phyloP scores from a whole-genome alignment of 2,329 filamentous ascomycete species.

The Onygena corvina region DNA sequence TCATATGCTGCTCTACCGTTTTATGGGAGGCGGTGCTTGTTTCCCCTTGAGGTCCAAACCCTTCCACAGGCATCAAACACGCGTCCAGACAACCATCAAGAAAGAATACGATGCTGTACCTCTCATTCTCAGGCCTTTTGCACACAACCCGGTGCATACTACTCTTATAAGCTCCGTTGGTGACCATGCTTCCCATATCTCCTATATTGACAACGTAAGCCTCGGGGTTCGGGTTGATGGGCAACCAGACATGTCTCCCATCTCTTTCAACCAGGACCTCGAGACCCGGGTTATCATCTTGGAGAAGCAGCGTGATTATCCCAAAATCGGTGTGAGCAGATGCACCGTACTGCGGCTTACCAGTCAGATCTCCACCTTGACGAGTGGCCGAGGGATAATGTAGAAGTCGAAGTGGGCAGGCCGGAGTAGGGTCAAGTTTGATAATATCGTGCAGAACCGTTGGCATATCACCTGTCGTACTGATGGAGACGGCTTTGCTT shows the following conservation, averaged over 20 bases:
- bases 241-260: conserved; percentile 30
- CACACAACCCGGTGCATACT: conserved; percentile 36
- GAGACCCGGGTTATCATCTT: conserved; percentile 40
- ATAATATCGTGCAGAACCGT: conserved; percentile 7
- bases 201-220: conserved; percentile 43
- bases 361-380: background rate
- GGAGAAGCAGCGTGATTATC: conserved; percentile 43
- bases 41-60: background rate
- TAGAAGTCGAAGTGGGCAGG: conserved; percentile 3
- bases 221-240: conserved; percentile 34
- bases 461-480: background rate
- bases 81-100: conserved; percentile 4
- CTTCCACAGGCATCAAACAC: background rate
- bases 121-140: conserved; percentile 4
- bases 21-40: background rate
- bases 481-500: background rate
- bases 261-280: conserved; percentile 39
- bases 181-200: conserved; percentile 41
- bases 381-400: conserved; percentile 2
- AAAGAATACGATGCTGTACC: conserved; percentile 7
- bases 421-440: background rate
- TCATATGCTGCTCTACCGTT: conserved; percentile 6
- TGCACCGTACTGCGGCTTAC: conserved; percentile 6
- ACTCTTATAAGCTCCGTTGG: conserved; percentile 30
- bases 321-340: conserved; percentile 41